Evolutionary conservation across 495 filamentous ascomycete species (phyloP).

Genomic region (Glutinoglossum americanum): DNA sequence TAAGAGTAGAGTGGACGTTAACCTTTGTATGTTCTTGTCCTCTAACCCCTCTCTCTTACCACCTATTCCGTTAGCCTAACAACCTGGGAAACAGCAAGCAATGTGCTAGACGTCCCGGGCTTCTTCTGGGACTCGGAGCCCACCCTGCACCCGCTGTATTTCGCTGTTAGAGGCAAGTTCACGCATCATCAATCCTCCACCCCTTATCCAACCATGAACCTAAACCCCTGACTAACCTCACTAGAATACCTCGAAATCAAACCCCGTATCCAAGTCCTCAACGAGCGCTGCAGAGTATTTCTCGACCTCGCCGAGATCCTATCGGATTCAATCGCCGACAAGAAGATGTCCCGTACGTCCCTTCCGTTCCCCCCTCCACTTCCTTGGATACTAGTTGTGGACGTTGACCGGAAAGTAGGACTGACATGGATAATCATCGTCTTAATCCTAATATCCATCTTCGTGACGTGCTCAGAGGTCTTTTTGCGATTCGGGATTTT

Average conservation of each 20-base stretch:
- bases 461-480: conserved; percentile 80
- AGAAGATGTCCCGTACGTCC: conserved; percentile 58
- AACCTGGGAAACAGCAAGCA: conserved; percentile 57
- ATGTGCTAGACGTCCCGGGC: conserved; percentile 90
- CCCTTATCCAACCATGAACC: neutral
- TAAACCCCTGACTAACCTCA: neutral
- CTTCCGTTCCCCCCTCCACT: neutral
- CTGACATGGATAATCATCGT: conserved; percentile 98
- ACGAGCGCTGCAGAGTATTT: conserved; percentile 92
- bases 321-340: conserved; percentile 74
- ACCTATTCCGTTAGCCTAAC: too few relatives aligned
- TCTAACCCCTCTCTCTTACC: neutral
- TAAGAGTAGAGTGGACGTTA: conserved; percentile 88
- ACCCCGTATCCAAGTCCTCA: conserved; percentile 79
- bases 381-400: neutral
- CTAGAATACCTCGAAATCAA: conserved; percentile 90
- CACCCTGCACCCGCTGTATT: conserved; percentile 82
- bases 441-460: conserved; percentile 73
- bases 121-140: conserved; percentile 99
- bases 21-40: conserved; percentile 51
- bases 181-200: neutral
- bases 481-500: conserved; percentile 70
- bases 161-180: conserved; percentile 42
- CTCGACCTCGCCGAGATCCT: conserved; percentile 91
- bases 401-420: conserved; percentile 15